Conservation (phyloP, 2,329 filamentous ascomycete species). For the Scedosporium boydii region DNA sequence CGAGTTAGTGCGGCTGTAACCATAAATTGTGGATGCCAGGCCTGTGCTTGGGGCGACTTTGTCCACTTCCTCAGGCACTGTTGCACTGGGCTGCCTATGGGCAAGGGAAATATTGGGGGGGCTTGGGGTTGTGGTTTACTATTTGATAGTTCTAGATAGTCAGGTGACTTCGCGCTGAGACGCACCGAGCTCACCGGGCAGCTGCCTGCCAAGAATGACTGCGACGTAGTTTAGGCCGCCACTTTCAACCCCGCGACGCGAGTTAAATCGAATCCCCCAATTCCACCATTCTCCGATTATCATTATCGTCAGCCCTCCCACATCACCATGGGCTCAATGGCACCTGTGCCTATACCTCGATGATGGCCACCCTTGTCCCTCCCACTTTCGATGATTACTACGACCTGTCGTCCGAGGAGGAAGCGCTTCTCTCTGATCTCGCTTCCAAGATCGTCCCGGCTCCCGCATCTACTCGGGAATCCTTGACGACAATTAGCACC, state of each 20-base stretch:
- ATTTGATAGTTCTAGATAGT: not conserved
- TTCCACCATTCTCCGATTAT: not conserved
- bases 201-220: too few relatives aligned
- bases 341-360: not conserved
- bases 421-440: constrained; percentile 23
- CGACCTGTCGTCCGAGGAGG: constrained; percentile 27
- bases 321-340: not conserved
- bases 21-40: not conserved
- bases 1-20: not conserved
- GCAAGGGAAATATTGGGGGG: too few relatives aligned
- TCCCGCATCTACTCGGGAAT: not conserved
- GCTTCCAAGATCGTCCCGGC: not conserved
- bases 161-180: constrained; percentile 3
- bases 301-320: not conserved
- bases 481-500: not conserved
- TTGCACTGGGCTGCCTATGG: too few relatives aligned
- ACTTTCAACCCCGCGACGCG: constrained; percentile 1
- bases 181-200: too few relatives aligned
- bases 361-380: not conserved
- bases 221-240: not conserved
- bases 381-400: constrained; percentile 2
- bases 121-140: too few relatives aligned
- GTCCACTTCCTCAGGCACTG: too few relatives aligned
- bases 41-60: not conserved
- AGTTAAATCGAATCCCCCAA: not conserved